phyloP scores from a whole-genome alignment of 441 rosid species.

The Populus trichocarpa region DNA sequence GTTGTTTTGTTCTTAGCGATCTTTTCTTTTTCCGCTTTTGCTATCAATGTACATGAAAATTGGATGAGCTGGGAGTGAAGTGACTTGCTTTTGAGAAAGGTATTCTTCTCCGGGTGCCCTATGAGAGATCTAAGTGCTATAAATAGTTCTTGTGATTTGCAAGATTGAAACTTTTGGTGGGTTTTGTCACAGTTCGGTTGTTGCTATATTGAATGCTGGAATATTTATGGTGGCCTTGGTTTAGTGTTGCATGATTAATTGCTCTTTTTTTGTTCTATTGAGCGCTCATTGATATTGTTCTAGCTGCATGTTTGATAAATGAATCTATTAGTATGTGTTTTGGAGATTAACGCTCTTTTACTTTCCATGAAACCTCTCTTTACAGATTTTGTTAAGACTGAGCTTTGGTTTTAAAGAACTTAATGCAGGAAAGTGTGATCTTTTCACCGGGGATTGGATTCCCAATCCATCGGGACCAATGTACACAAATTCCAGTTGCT shows the following conservation, averaged over 20 bases:
- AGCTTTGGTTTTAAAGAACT: conserved; percentile 25
- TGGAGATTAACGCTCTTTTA: neutral
- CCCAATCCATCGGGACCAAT: conserved; percentile 67
- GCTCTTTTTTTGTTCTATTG: neutral
- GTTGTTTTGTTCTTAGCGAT: conserved; percentile 3
- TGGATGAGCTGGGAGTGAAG: neutral
- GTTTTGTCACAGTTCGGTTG: conserved; percentile 11
- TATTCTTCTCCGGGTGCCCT: neutral
- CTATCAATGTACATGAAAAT: neutral
- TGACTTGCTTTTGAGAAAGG: neutral
- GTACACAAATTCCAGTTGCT: conserved; percentile 70
- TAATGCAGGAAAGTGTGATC: conserved; percentile 53
- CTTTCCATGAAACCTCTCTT: neutral
- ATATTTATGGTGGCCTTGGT: neutral
- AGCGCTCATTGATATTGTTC: neutral
- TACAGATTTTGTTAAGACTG: neutral
- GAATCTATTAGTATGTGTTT: neutral
- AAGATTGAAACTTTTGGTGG: conserved; percentile 14
- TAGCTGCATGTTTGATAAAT: neutral
- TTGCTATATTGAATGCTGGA: neutral
- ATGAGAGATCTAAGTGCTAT: conserved; percentile 14
- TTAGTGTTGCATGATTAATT: neutral
- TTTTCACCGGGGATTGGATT: conserved; percentile 80
- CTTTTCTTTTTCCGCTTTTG: neutral
- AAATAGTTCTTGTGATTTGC: conserved; percentile 2